Conservation (phyloP, 2,329 filamentous ascomycete genomes). For the Blastomyces silverae region DNA sequence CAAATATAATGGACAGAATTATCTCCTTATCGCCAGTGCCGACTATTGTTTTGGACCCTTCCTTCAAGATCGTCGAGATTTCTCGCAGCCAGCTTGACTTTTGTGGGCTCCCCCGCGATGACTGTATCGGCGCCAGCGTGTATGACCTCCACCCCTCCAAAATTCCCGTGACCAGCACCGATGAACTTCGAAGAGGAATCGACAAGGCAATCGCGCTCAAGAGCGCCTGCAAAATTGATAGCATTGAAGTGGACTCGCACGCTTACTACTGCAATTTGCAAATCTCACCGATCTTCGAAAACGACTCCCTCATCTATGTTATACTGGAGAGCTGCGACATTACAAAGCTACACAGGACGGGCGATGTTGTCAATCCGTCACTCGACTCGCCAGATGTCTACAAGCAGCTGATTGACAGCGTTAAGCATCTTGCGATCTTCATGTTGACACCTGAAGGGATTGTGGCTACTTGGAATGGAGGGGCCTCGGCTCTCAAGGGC, state of each 20-base stretch:
- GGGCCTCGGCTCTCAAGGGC: conserved; percentile 51
- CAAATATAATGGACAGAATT: conserved; percentile 23
- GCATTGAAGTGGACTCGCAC: conserved; percentile 24
- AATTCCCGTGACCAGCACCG: conserved; percentile 33
- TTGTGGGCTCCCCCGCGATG: conserved; percentile 30
- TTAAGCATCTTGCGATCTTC: conserved; percentile 59
- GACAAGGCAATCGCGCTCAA: conserved; percentile 34
- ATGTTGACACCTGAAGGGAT: conserved; percentile 52
- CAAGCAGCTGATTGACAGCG: conserved; percentile 55
- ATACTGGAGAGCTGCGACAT: conserved; percentile 40
- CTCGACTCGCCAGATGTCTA: conserved; percentile 50
- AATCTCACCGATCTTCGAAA: conserved; percentile 41
- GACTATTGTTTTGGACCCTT: conserved; percentile 36
- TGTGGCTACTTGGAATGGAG: conserved; percentile 54
- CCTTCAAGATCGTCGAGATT: conserved; percentile 36
- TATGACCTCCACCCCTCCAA: conserved; percentile 35
- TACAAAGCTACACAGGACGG: conserved; percentile 27
- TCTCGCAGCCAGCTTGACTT: conserved; percentile 41
- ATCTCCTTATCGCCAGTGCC: conserved; percentile 32
- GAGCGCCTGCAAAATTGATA: conserved; percentile 32
- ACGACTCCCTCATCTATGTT: conserved; percentile 36
- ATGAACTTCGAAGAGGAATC: conserved; percentile 34
- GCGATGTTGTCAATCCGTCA: conserved; percentile 33
- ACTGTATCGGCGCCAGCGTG: conserved; percentile 35
- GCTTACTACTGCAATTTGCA: conserved; percentile 32